Base-by-base conservation (phyloP, 1,139 yeast genomes). In the Debaryomyces nepalensis region DNA sequence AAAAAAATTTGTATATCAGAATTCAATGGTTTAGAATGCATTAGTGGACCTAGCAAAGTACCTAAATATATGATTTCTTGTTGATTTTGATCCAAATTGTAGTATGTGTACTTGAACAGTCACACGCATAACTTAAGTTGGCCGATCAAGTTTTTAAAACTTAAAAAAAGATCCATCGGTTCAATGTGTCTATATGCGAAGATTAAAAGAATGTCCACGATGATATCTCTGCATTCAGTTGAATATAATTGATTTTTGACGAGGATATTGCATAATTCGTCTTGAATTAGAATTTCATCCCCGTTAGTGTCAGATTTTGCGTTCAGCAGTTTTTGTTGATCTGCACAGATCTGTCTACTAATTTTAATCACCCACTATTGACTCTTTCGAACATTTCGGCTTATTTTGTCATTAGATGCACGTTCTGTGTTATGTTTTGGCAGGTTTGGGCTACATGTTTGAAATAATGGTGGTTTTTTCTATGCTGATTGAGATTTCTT, bases 141-240 rank as follows among this genome's bases (percentile, higher is more conserved):
- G 41, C 70, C 73, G 73, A 53, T 68, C 56, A 51, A 55, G 61
- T 53, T 53, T 46, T 31, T 21, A 29, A 26, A 36, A 50, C 55
- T 53, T 50, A 48, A 48, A 32, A n/a, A 35, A 34, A 50, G 67
- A 62, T 45, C 67, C 70, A 65, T 61, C 76, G 77, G 72, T 55
- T 55, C 76, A 68, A 73, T 73, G 79, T 73, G 79, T 73, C 79
- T 63, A 64, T 73, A 65, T 73, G 79, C 79, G 75, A 50, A 73
- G 57, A 73, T 24, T 24, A 51, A 58, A 14, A 6, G 22, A 10
- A 38, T 40, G 40, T 42, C 46, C 39, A 10, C 23, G 12, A 22
- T 23, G 8, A 19, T 27, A 26, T 41, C 40, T 18, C 23, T 24
- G 12, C 16, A 23, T 26, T 45, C 43, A 37, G 37, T 23, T 19